phyloP scores from a whole-genome alignment of 2,329 filamentous ascomycete genomes.

The Helotiales sp. region DNA sequence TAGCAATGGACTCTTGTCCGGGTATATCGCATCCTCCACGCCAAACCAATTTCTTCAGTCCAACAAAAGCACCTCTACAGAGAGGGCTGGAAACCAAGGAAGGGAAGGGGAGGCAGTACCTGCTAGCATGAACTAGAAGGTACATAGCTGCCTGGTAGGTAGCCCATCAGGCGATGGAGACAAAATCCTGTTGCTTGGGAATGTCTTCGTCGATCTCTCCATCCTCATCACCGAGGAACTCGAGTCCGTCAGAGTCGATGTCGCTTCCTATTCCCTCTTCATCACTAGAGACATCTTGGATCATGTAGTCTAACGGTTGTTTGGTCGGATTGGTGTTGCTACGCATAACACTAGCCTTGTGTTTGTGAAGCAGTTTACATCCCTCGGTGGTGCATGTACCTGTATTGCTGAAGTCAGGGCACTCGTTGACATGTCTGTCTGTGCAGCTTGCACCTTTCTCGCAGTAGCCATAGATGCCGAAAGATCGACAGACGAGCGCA shows the following conservation, averaged over 20 bases:
- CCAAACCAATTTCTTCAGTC: background rate
- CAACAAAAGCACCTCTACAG: background rate
- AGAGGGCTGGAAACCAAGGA: background rate
- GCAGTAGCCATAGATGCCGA: slow-evolving; percentile 89
- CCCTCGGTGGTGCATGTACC: slow-evolving; percentile 80
- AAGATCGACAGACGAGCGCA: slow-evolving; percentile 81
- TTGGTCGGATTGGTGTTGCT: slow-evolving; percentile 57
- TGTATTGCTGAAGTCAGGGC: slow-evolving; percentile 92
- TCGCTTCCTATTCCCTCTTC: slow-evolving; percentile 76
- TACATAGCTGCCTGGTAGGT: background rate
- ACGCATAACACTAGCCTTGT: slow-evolving; percentile 80
- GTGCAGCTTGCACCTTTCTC: slow-evolving; percentile 77
- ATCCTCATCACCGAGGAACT: slow-evolving; percentile 63
- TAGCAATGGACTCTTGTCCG: background rate
- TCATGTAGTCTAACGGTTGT: slow-evolving; percentile 54
- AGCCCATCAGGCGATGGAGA: slow-evolving; percentile 50
- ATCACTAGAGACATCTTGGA: slow-evolving; percentile 78
- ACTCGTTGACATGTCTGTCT: slow-evolving; percentile 89
- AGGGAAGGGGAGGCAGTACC: background rate
- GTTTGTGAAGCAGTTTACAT: slow-evolving; percentile 86
- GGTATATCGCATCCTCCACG: slow-evolving; percentile 9
- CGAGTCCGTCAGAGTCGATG: slow-evolving; percentile 76
- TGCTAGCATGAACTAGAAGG: background rate
- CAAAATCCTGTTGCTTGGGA: slow-evolving; percentile 63
- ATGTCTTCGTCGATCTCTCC: slow-evolving; percentile 58